Evolutionary conservation across 805 yeast species (phyloP).

Genomic region (Hermanozyma aechmeae): DNA sequence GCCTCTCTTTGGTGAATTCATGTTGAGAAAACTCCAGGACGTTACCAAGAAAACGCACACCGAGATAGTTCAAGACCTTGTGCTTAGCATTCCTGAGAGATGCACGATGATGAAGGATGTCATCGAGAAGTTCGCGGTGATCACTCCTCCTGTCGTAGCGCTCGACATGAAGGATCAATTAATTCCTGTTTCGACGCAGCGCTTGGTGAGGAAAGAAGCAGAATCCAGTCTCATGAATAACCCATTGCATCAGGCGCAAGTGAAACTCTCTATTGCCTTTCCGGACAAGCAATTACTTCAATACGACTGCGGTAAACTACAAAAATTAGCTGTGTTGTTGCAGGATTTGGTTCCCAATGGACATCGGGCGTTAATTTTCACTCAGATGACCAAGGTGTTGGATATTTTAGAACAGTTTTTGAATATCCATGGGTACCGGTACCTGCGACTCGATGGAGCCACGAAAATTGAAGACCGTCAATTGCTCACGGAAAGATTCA

Average conservation of each 20-base stretch:
- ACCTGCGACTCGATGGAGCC: conserved; percentile 94
- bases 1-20: conserved; percentile 63
- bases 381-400: conserved; percentile 96
- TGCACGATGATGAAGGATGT: conserved; percentile 32
- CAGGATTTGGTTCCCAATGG: conserved; percentile 77
- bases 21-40: conserved; percentile 22
- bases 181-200: conserved; percentile 33
- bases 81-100: conserved; percentile 16
- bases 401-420: conserved; percentile 89
- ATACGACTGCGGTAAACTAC: conserved; percentile 95
- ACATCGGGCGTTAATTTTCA: conserved; percentile 89
- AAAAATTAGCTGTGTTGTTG: conserved; percentile 65
- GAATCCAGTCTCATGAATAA: conserved; percentile 33
- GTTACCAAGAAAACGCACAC: conserved; percentile 1
- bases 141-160: conserved; percentile 81
- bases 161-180: conserved; percentile 54
- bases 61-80: conserved; percentile 22
- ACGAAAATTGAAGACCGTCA: conserved; percentile 97
- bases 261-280: conserved; percentile 83
- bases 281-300: conserved; percentile 90
- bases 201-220: conserved; percentile 19
- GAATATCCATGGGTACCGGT: conserved; percentile 89
- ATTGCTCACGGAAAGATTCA: conserved; percentile 84
- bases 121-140: conserved; percentile 70
- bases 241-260: conserved; percentile 73